Evolutionary conservation across 331 rosid genomes (phyloP).

Genomic region (Malus hybrid): DNA sequence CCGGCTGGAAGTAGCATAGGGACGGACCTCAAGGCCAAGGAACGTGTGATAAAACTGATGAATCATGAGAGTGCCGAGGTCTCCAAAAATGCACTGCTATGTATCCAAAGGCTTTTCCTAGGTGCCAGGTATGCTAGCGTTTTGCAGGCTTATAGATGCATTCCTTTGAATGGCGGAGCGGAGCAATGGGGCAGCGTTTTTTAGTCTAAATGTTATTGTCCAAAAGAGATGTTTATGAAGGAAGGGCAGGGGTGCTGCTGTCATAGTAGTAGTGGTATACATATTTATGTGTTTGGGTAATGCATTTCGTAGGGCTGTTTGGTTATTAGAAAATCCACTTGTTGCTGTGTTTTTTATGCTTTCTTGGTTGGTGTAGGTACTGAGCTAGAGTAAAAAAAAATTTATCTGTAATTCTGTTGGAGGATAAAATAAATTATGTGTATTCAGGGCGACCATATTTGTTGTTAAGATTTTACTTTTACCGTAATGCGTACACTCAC

Average conservation of each 20-base stretch:
- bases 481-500: too few species aligned
- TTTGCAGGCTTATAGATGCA: constrained; percentile 57
- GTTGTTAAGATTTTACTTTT: too few species aligned
- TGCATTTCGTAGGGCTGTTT: not conserved
- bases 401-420: too few species aligned
- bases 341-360: too few species aligned
- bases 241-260: not conserved
- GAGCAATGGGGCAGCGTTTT: not conserved
- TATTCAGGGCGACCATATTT: too few species aligned
- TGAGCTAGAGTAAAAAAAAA: too few species aligned
- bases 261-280: not conserved
- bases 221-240: not conserved
- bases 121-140: constrained; percentile 96
- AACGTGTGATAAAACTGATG: constrained; percentile 90
- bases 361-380: too few species aligned
- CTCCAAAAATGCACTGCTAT: constrained; percentile 85
- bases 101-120: constrained; percentile 93
- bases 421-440: too few species aligned
- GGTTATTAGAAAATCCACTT: too few species aligned
- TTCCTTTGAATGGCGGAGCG: not conserved
- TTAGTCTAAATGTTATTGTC: not conserved
- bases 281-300: not conserved
- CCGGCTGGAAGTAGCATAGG: constrained; percentile 85
- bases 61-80: constrained; percentile 91
- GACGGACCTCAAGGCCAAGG: constrained; percentile 90